Conservation (phyloP, 352 stramenopile genomes). For the Salisapilia sapeloensis region DNA sequence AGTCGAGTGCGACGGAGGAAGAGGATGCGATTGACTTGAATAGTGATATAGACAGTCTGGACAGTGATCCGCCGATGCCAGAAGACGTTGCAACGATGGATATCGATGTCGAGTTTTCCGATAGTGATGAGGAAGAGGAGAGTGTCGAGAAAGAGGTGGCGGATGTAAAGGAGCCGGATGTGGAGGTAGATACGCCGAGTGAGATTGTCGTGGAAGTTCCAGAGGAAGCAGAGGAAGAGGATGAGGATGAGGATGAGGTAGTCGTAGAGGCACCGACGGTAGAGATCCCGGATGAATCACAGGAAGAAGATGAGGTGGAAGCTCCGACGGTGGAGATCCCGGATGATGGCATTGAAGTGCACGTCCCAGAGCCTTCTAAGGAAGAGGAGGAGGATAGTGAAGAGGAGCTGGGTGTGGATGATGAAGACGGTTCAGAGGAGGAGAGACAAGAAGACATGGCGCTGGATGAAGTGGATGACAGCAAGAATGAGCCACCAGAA, state of each 20-base stretch:
- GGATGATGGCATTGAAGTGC: not conserved
- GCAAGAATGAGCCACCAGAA: constrained; percentile 1
- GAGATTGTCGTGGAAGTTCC: constrained; percentile 1
- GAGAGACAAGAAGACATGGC: constrained; percentile 3
- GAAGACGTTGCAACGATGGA: too few relatives aligned
- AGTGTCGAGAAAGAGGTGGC: not conserved
- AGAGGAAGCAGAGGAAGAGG: not conserved
- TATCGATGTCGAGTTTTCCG: too few relatives aligned
- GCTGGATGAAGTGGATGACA: not conserved
- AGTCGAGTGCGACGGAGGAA: too few relatives aligned
- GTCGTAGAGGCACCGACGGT: constrained; percentile 2
- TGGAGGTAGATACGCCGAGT: not conserved
- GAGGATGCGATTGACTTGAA: too few relatives aligned
- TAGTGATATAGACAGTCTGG: too few relatives aligned
- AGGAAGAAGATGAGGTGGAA: too few relatives aligned
- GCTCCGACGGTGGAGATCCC: too few relatives aligned
- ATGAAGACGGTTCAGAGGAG: not conserved
- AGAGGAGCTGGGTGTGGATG: constrained; percentile 1
- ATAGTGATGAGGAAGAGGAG: not conserved
- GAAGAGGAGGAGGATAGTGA: too few relatives aligned
- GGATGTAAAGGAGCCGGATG: constrained; percentile 2
- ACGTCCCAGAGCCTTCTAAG: too few relatives aligned
- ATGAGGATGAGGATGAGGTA: constrained; percentile 3
- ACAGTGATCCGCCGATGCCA: too few relatives aligned
- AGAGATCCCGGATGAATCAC: constrained; percentile 1